Evolutionary conservation across 2,329 filamentous ascomycete genomes (phyloP), one percentile per base, ranked within the genome.

Genomic region (Hymenoscyphus occultus): DNA sequence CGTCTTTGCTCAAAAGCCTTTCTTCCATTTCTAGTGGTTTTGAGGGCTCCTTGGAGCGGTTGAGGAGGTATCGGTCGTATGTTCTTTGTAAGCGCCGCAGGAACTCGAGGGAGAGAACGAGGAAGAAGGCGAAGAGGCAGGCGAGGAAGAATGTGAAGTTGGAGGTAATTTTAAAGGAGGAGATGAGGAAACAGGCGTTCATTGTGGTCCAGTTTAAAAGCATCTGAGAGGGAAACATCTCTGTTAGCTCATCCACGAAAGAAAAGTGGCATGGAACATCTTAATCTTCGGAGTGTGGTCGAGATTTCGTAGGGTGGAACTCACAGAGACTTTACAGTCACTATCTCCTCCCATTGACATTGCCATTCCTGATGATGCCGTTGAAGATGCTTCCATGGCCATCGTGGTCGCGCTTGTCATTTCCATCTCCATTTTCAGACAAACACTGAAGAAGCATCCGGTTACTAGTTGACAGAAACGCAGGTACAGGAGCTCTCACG

Each of bases 151-250:
- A 71, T 6, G 57, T 64, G 40, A 71, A 67, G 2, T 62, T 54
- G 14, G 68, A 67, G 28, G 61, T 65, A 31, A 72, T 66, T 48
- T 68, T 70, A 56, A 72, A 65, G 5, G 64, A 57, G 1, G 68
- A 67, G 19, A 61, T 64, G 3, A 72, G 65, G 58, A 72, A 71
- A 56, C 70, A 72, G 6, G 67, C 64, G 31, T 72, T 67, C 58
- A 71, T 68, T 14, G 68, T 72, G 19, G 65, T 59, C 70, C 69
- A 72, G 45, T 72, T 72, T 2, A 71, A 62, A 6, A 71, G 69
- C 71, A 72, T 72, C 71, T 73, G 57, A 13, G 2, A n/a, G 7
- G 3, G 10, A 48, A 3, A 13, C 28, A 28, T 28, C 22, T 28
- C 19, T 22, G 16, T 59, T 39, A 31, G 57, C 28, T 28, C 28